Evolutionary conservation across 257 asterid genomes (phyloP).

Genomic region (Oldenlandia corymbosa): DNA sequence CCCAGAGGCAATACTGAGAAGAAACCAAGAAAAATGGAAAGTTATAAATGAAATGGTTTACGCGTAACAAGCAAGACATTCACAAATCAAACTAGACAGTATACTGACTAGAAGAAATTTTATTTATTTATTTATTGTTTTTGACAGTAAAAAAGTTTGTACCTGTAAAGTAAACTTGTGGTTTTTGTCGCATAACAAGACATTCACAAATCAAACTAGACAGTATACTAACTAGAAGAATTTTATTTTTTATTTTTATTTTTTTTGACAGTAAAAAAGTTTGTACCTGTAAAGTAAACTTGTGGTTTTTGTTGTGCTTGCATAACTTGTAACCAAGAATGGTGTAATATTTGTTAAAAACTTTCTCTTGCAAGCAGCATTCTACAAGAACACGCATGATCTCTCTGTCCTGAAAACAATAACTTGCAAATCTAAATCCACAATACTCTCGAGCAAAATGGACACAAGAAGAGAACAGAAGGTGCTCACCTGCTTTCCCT

Average conservation of each 20-base stretch:
- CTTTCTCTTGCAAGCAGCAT: slow-evolving; percentile 91
- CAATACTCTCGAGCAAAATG: not conserved
- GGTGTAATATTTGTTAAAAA: slow-evolving; percentile 82
- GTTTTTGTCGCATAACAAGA: slow-evolving; percentile 73
- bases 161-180: slow-evolving; percentile 95
- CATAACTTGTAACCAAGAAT: slow-evolving; percentile 84
- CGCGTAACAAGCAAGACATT: not conserved
- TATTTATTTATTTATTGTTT: too few relatives aligned
- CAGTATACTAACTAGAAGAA: slow-evolving; percentile 1
- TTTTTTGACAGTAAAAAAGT: not conserved
- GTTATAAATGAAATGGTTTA: not conserved
- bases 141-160: not conserved
- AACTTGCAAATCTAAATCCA: not conserved
- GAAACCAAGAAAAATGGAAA: not conserved
- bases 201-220: not conserved
- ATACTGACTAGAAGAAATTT: slow-evolving; percentile 7
- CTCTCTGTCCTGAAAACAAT: slow-evolving; percentile 73
- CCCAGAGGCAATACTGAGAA: slow-evolving; percentile 89
- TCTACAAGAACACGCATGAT: slow-evolving; percentile 85
- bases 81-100: not conserved
- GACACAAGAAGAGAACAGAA: slow-evolving; percentile 12
- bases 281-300: slow-evolving; percentile 85
- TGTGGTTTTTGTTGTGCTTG: slow-evolving; percentile 84
- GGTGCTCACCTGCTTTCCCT: slow-evolving; percentile 76
- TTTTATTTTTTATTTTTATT: too few relatives aligned